A percentile compares a stretch with the other conserved stretches of the same genome.
Evolutionary conservation across 1,284 basidiomycete genomes (phyloP).

Genomic region (Cutaneotrichosporon daszewskae): DNA sequence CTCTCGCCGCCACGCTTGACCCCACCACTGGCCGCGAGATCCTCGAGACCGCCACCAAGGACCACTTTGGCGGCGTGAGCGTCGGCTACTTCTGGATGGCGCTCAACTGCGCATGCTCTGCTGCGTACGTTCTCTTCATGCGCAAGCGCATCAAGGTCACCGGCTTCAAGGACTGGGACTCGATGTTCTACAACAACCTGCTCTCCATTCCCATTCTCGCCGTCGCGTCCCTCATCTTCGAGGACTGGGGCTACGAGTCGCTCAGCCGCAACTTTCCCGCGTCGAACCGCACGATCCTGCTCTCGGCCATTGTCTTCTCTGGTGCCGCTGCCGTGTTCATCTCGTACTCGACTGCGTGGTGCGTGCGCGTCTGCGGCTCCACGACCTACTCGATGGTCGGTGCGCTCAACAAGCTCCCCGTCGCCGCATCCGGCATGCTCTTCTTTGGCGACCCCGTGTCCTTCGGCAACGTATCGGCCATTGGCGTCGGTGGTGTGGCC

Average conservation of each 20-base stretch:
- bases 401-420: slow-evolving; percentile 95
- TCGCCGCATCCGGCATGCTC: slow-evolving; percentile 91
- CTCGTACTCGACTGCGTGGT: slow-evolving; percentile 98
- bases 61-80: slow-evolving; percentile 53
- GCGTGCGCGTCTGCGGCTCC: slow-evolving; percentile 89
- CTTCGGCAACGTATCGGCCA: slow-evolving; percentile 78
- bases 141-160: slow-evolving; percentile 94
- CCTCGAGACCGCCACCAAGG: slow-evolving; percentile 25
- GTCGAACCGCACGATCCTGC: slow-evolving; percentile 69
- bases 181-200: slow-evolving; percentile 99
- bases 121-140: slow-evolving; percentile 92
- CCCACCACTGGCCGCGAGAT: slow-evolving; percentile 39
- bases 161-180: slow-evolving; percentile 99
- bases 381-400: slow-evolving; percentile 99
- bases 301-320: slow-evolving; percentile 88
- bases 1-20: slow-evolving; percentile 31
- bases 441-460: slow-evolving; percentile 91
- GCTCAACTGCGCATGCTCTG: slow-evolving; percentile 83
- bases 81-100: slow-evolving; percentile 96
- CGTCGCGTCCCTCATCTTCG: slow-evolving; percentile 74
- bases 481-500: slow-evolving; percentile 84
- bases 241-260: slow-evolving; percentile 83
- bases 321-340: slow-evolving; percentile 96
- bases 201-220: slow-evolving; percentile 87
- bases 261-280: slow-evolving; percentile 81